Evolutionary conservation across 805 yeast genomes (phyloP), one percentile per base, ranked within the genome.

Genomic region (Kazachstania kunashirensis): DNA sequence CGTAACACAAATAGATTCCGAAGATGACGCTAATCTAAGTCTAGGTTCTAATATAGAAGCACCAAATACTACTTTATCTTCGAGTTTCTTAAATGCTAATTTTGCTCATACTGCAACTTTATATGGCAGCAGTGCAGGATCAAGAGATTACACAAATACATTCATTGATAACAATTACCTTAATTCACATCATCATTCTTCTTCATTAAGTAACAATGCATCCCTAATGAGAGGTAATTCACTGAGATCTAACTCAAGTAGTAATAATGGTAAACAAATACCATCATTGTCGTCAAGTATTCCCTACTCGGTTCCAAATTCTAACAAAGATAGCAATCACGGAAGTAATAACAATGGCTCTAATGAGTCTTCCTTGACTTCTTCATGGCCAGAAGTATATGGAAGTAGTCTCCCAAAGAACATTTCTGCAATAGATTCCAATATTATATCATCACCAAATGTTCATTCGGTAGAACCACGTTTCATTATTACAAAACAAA

Each of bases 401-500:
- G 61, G 61, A 10, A 62, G 64, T 1, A 31, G 57, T 33, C 46
- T 59, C 52, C 70, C 71, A 12, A 60, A 57, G 33, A 67, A 66
- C 43, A 57, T 62, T 8, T 45, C 65, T 15, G 63, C 65, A 38
- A 67, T 59, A 40, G 68, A 53, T 41, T 77, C 84, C 10, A 79
- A 75, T 39, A 75, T 77, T 41, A 75, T 82, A 38, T 77, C 76
- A 37, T 79, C 88, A 0, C 92, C 92, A 3, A 72, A 69, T 36
- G 81, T 81, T 5, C 65, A 68, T 12, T 69, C 76, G 23, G 77
- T 86, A n/a, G 96, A 85, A 53, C 82, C 94, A 12, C 68, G 95
- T 29, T 85, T 86, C 53, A 76, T 86, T 34, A 80, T 86, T 27
- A 82, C 94, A 9, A 76, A 84, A 49, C 92, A 80, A 42, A 73